Evolutionary conservation across 345 rosid species (phyloP).

Genomic region (Odontarrhena argentea): DNA sequence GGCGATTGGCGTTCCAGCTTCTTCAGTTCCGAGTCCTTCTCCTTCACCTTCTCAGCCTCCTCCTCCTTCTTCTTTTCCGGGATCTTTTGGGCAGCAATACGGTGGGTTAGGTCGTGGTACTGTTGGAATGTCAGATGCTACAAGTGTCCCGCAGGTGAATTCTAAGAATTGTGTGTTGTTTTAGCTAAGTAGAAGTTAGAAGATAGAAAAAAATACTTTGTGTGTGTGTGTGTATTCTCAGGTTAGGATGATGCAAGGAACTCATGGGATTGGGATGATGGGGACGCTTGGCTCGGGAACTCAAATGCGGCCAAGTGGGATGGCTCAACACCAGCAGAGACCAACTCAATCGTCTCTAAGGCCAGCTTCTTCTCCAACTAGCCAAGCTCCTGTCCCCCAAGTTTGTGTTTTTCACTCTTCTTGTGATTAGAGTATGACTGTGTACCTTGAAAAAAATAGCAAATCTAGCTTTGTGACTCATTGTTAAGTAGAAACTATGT

Average conservation of each 20-base stretch:
- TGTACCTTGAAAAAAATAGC: not conserved
- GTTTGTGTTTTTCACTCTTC: constrained; percentile 45
- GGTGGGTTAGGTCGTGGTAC: constrained; percentile 58
- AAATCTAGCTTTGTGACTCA: constrained; percentile 3
- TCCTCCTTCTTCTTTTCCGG: constrained; percentile 55
- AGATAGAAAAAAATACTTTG: constrained; percentile 7
- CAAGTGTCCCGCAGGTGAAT: constrained; percentile 56
- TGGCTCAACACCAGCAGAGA: constrained; percentile 77
- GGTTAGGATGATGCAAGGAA: constrained; percentile 65
- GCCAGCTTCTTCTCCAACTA: constrained; percentile 59
- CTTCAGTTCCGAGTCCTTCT: constrained; percentile 49
- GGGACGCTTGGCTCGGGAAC: constrained; percentile 65
- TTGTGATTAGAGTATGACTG: not conserved
- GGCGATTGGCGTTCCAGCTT: constrained; percentile 71
- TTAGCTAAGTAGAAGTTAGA: constrained; percentile 12
- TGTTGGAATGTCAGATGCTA: constrained; percentile 51
- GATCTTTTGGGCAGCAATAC: constrained; percentile 69
- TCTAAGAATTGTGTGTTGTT: constrained; percentile 4
- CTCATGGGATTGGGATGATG: constrained; percentile 72
- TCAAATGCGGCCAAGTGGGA: constrained; percentile 68
- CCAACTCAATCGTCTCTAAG: constrained; percentile 68
- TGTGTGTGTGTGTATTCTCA: constrained; percentile 34
- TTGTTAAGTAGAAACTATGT: constrained; percentile 7
- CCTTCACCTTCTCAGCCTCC: constrained; percentile 51
- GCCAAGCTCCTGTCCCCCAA: constrained; percentile 58